Evolutionary conservation across 192 early-diverging fungal species (phyloP).

Genomic region (Coemansia sp.): DNA sequence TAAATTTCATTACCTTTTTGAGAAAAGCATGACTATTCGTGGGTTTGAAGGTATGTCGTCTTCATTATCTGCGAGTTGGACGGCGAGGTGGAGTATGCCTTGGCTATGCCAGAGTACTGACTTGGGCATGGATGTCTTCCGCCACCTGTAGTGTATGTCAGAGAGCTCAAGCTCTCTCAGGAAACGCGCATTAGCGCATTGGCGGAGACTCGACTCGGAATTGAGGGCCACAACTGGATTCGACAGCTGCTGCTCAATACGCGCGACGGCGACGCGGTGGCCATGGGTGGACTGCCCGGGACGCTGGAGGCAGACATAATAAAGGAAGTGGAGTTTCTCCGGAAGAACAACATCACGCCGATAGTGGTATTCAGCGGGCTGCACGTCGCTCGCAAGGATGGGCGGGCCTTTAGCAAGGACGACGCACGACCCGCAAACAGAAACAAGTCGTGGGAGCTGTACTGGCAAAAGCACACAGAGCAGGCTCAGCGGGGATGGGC

Average conservation of each 20-base stretch:
- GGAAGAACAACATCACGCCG: constrained; percentile 62
- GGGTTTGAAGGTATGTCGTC: constrained; percentile 33
- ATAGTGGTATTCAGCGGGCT: constrained; percentile 78
- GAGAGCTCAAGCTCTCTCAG: constrained; percentile 62
- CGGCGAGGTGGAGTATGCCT: background rate
- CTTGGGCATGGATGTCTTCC: background rate
- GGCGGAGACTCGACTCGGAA: constrained; percentile 68
- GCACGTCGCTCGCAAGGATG: constrained; percentile 66
- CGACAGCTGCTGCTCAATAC: constrained; percentile 58
- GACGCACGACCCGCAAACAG: constrained; percentile 62
- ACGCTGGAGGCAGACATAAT: constrained; percentile 60
- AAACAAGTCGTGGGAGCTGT: constrained; percentile 67
- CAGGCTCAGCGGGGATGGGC: constrained; percentile 60
- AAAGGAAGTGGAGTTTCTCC: constrained; percentile 62
- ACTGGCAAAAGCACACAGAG: constrained; percentile 59
- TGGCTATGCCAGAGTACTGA: background rate
- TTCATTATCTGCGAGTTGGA: background rate
- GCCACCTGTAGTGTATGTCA: constrained; percentile 23
- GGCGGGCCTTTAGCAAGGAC: constrained; percentile 60
- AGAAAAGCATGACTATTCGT: constrained; percentile 43
- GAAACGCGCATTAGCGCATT: constrained; percentile 58
- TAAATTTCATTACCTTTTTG: background rate
- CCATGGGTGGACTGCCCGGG: constrained; percentile 67
- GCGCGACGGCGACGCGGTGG: constrained; percentile 61
- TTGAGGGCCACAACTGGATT: constrained; percentile 80